A percentile compares a stretch with the other conserved stretches of the same genome.
Evolutionary conservation across 78 protist species (phyloP).

Genomic region (Speleostelium caveatum): DNA sequence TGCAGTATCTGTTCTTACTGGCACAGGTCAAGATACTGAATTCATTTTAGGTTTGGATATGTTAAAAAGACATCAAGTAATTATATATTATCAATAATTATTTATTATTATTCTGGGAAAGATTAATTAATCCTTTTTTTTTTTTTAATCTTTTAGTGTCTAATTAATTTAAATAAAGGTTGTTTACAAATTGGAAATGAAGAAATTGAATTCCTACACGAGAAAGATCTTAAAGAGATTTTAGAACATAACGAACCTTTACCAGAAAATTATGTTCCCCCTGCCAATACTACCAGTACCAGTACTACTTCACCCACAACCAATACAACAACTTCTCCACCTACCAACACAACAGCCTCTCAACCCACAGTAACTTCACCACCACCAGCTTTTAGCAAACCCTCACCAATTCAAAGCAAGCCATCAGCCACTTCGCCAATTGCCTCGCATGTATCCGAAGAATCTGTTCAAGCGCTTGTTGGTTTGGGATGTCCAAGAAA

Average conservation of each 20-base stretch:
- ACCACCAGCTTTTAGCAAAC: neutral
- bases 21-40: constrained; percentile 72
- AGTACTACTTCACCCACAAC: constrained; percentile 2
- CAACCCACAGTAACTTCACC: neutral
- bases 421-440: neutral
- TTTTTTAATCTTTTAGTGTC: too few species aligned
- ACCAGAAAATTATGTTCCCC: constrained; percentile 31
- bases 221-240: constrained; percentile 78
- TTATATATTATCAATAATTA: constrained; percentile 7
- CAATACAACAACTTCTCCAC: constrained; percentile 1
- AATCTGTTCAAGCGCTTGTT: constrained; percentile 7
- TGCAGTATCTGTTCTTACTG: constrained; percentile 84
- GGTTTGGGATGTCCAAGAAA: constrained; percentile 66
- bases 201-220: constrained; percentile 53
- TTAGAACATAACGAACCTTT: constrained; percentile 2
- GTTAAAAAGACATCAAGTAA: constrained; percentile 86
- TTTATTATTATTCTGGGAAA: neutral
- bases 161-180: constrained; percentile 36
- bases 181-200: constrained; percentile 50
- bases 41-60: constrained; percentile 91
- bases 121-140: too few species aligned
- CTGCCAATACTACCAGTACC: neutral
- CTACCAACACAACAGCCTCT: neutral
- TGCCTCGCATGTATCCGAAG: constrained; percentile 24
- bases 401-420: neutral